A percentile compares a stretch with the other conserved stretches of the same genome.
phyloP scores from a whole-genome alignment of 2,329 filamentous ascomycete genomes.

The Sporothrix phasma region DNA sequence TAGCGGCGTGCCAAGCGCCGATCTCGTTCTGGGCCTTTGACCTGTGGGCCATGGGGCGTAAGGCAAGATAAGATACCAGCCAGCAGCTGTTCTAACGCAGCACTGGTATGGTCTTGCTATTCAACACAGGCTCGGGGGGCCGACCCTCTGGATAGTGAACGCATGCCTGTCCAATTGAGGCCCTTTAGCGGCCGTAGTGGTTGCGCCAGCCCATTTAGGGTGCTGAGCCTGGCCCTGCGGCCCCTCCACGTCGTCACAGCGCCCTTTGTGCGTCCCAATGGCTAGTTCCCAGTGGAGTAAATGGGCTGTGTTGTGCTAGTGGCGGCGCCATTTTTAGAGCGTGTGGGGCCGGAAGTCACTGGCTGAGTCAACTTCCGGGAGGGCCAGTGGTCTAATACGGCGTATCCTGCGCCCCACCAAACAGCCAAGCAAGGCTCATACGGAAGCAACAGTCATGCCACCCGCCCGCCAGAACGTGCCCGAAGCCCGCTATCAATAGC shows the following conservation, averaged over 20 bases:
- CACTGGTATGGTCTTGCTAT: too few relatives aligned
- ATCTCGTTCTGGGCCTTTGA: constrained; percentile 7
- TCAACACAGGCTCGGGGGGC: too few relatives aligned
- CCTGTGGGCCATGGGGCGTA: neutral
- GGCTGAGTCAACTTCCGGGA: neutral
- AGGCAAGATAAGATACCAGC: neutral
- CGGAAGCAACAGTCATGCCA: neutral
- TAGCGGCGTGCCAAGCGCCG: constrained; percentile 3
- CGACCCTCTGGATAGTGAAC: neutral
- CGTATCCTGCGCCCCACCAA: neutral
- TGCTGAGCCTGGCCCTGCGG: neutral
- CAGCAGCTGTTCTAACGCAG: neutral
- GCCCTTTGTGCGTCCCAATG: neutral
- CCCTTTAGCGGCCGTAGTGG: neutral
- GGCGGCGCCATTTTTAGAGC: neutral
- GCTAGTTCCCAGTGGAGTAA: neutral
- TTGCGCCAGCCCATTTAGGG: neutral
- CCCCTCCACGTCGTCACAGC: neutral
- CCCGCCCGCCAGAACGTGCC: neutral
- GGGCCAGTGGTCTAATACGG: neutral
- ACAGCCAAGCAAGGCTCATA: neutral
- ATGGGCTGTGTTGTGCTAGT: neutral
- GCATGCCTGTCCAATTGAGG: neutral
- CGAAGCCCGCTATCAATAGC: neutral
- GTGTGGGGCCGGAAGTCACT: neutral